Conservation (phyloP, 208 protist genomes). For the Naegleria lovaniensis region DNA sequence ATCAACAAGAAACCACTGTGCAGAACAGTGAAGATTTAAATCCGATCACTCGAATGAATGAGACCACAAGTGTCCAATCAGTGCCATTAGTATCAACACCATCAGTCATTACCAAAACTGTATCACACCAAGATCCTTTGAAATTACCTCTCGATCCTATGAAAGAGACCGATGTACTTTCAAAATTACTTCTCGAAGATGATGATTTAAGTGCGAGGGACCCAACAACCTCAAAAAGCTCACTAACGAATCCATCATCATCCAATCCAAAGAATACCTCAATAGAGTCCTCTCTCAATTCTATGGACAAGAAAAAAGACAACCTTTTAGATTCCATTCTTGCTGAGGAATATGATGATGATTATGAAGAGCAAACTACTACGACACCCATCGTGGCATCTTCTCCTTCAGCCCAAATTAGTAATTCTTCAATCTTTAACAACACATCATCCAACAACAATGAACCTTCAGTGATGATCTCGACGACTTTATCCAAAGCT, state of each 20-base stretch:
- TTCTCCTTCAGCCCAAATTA: neutral
- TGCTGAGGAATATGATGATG: neutral
- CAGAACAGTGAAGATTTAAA: too few relatives aligned
- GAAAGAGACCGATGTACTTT: neutral
- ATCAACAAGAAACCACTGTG: neutral
- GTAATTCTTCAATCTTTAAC: neutral
- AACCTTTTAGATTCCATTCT: neutral
- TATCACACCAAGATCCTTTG: too few relatives aligned
- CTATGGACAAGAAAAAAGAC: neutral
- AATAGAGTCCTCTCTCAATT: neutral
- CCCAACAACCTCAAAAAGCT: too few relatives aligned
- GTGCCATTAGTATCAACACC: too few relatives aligned
- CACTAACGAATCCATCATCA: neutral
- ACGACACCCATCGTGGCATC: neutral
- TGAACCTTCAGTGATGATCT: too few relatives aligned
- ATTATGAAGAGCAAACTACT: neutral
- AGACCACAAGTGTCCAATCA: too few relatives aligned
- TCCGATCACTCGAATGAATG: too few relatives aligned
- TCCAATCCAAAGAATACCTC: neutral
- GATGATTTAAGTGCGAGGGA: neutral
- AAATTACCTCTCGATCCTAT: too few relatives aligned
- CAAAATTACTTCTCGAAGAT: neutral
- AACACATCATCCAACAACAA: too few relatives aligned
- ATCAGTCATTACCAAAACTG: too few relatives aligned
- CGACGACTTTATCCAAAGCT: too few relatives aligned